Evolutionary conservation across 768 basidiomycete species (phyloP).

Genomic region (Tricholoma sp.): DNA sequence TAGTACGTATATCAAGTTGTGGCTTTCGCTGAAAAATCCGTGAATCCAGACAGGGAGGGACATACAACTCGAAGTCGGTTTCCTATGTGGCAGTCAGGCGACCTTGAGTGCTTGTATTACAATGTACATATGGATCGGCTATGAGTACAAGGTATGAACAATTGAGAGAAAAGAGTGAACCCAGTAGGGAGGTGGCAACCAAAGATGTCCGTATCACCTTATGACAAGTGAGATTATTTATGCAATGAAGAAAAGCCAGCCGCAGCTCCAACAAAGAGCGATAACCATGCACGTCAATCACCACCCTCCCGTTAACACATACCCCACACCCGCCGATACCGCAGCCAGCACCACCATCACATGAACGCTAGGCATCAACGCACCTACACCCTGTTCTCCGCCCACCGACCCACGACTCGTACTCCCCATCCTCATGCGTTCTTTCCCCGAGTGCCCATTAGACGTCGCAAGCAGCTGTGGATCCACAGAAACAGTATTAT

Average conservation of each 20-base stretch:
- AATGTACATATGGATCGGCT: background rate
- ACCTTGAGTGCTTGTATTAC: background rate
- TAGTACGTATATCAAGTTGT: background rate
- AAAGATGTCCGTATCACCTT: background rate
- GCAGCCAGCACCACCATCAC: background rate
- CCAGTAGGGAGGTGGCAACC: background rate
- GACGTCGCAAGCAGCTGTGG: constrained; percentile 49
- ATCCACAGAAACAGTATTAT: constrained; percentile 54
- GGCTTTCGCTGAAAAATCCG: background rate
- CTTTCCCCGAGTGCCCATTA: constrained; percentile 35
- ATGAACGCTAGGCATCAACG: background rate
- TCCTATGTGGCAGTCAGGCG: no score
- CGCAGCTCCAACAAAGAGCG: background rate
- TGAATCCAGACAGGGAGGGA: no score
- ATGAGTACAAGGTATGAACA: background rate
- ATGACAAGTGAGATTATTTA: background rate
- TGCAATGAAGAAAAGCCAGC: background rate
- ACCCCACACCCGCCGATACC: background rate
- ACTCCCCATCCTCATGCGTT: constrained; percentile 20
- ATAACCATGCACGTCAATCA: background rate
- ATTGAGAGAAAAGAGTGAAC: background rate
- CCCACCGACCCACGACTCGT: constrained; percentile 27
- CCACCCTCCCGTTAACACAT: background rate
- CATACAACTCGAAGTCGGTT: no score
- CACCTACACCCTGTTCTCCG: constrained; percentile 5